Base-by-base conservation (phyloP, 208 protist genomes). In the Trypanosoma conorhini region DNA sequence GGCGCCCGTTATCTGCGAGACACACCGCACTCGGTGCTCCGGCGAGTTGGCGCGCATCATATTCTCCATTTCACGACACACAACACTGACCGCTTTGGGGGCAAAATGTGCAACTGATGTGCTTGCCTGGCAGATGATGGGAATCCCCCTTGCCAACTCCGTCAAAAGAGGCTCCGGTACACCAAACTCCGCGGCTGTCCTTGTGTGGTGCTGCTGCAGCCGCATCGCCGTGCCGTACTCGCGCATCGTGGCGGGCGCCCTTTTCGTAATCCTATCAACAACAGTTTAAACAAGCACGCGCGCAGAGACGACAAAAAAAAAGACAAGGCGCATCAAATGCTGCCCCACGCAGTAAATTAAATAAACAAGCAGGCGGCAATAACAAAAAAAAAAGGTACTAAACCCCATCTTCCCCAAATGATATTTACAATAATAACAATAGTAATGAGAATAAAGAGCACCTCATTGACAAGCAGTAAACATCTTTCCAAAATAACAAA, bases 1-100 rank as follows among this genome's bases (percentile, higher is more conserved):
- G 15, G 67, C 71, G 12, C 78, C 82, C 1, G 83, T 92, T 12
- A 96, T 76, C 35, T 82, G 80, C 8, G 88, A 93, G 35, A 96
- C 64, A 48, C 74, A 79, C 28, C 86, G 85, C 19, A 93, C 72
- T 57, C 91, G 81, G 52, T 84, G 80, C 44, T 93, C 91, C 0
- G 91, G 86, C 35, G 84, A 91, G 15, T 73, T 77, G 26, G 74
- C 81, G 5, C 66, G 66, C 13, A 79, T 42, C n/a, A 94, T 59
- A 31, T 74, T 73, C 19, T 82, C 65, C 26, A 92, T 71, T 17
- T 83, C 83, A 1, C 70, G 75, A 50, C 72, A 70, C 5, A 86
- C 77, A 54, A 66, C 65, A 12, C 31, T 61, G 28, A 75, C 62
- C n/a, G 80, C 67, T 63, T 78, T 84, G 33, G 60, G 66, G 35